Base-by-base conservation (phyloP, 345 rosid species). In the Chamaenerion angustifolium region DNA sequence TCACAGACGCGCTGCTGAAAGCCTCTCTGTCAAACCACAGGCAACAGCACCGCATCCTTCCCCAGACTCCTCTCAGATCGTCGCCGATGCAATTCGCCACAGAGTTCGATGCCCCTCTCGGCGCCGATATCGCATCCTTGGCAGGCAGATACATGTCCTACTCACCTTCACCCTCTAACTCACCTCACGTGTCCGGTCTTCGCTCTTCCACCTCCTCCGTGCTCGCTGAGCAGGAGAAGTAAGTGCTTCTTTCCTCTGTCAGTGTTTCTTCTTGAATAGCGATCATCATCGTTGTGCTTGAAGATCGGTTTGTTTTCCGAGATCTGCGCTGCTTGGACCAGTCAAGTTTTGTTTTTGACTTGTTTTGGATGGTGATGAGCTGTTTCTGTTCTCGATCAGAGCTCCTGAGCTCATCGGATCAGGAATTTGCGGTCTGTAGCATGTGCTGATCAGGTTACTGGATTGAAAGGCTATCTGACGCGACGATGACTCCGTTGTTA, bases 191-290 rank as follows among this genome's bases (percentile, higher is more conserved):
- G 52, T 63, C 84, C 16, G 71, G 84, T 57, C 73, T 79, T 56
- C 94, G 81, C 53, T 72, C 84, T 56, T 73, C 37, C 37, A 31
- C 84, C 49, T 74, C 88, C 46, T 64, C 87, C 16, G 71, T 78
- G 27, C 58, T 89, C 46, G 71, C 62, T 42, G 96, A 86, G 71
- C 92, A 81, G 21, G 95, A 90, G 59, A 83, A 83, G 98, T 90
- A 67, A 16, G 49, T 16, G 18, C 11, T 23, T 40, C 40, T 25
- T 16, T 13, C 16, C 40, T 37, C 8, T 31, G 8, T 31, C 1
- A 5, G 37, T 31, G 3, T 0, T 31, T 31, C 45, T 23, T 31
- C 10, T 5, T 49, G 42, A 8, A 50, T 31, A 12, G 54, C n/a
- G 62, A 58, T 58, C 50, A 17, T 42, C 35, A 27, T 0, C n/a